Evolutionary conservation across 2,329 filamentous ascomycete genomes (phyloP).

Genomic region (Penicillium sclerotigenum): DNA sequence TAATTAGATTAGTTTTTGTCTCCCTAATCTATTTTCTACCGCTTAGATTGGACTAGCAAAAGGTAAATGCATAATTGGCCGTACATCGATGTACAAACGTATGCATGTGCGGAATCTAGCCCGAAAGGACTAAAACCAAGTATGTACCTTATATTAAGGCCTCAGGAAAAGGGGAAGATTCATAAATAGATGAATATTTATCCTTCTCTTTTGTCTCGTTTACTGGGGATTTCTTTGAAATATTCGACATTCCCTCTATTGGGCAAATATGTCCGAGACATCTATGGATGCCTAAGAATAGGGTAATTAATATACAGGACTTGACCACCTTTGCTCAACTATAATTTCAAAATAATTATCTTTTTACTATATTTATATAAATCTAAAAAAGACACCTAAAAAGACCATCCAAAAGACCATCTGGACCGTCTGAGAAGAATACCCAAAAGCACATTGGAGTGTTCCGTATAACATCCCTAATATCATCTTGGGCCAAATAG

Average conservation of each 20-base stretch:
- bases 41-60: not conserved
- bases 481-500: not conserved
- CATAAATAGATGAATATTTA: not conserved
- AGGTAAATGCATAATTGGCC: not conserved
- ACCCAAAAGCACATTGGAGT: not conserved
- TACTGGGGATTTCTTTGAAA: not conserved
- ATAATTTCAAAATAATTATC: not conserved
- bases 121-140: not conserved
- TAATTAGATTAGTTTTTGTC: not conserved
- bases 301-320: not conserved
- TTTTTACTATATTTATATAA: not conserved
- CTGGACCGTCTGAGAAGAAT: too few species aligned
- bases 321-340: not conserved
- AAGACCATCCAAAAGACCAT: too few species aligned
- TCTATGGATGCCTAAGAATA: not conserved
- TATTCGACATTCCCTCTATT: not conserved
- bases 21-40: not conserved
- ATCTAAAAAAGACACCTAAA: not conserved
- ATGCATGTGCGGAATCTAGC: constrained; percentile 10
- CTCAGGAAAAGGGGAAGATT: not conserved
- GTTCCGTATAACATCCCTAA: not conserved
- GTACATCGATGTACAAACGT: not conserved
- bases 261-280: not conserved
- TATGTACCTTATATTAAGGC: not conserved
- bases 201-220: not conserved